Evolutionary conservation across 108 stramenopile species (phyloP), one percentile per base, ranked within the genome.

Genomic region (Aurantiochytrium sp.): DNA sequence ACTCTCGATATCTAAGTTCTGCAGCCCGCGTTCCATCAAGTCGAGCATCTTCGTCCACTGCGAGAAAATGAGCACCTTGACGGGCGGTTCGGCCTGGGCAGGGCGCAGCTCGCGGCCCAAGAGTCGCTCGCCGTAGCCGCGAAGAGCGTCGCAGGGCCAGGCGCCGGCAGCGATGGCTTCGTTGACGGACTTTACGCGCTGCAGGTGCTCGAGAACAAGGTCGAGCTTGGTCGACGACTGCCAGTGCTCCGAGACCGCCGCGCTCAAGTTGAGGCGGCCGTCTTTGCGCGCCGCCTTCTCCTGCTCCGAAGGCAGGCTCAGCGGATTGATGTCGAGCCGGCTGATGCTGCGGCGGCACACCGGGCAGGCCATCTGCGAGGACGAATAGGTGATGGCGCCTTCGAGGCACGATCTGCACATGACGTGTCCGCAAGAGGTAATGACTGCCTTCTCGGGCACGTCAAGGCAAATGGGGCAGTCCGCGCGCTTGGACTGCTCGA

Each of bases 1-100:
- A 21, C 4, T 31, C 17, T 4, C n/a, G 15, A 87, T 41, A 5
- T n/a, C 69, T 2, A 19, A 4, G 24, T 24, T 21, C n/a, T 88
- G 86, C 69, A 94, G 85, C 32, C 90, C 90, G 52, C 21, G 85
- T 85, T 92, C 91, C 21, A 93, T 36, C 36, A 93, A 50, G 54
- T 93, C 93, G 37, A 94, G 91, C 92, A 93, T 93, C 55, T 85
- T 89, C 3, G 93, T 92, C 55, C 91, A 94, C 89, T 93, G 93
- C 36, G 89, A 90, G 68, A 94, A 94, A 24, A 93, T 91, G 39
- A 94, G 86, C 2, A 92, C 93, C 87, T 93, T 94, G 32, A 92
- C 19, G 0, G 53, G 85, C n/a, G n/a, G n/a, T n/a, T n/a, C n/a
- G 15, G 15, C 54, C 31, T 55, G 27, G 34, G 4, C 30, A 22